These are phyloP conservation scores for Gyromitra esculenta DNA, from an alignment of 2,329 filamentous ascomycete genomes.

Conservation along the genomic window DNA sequence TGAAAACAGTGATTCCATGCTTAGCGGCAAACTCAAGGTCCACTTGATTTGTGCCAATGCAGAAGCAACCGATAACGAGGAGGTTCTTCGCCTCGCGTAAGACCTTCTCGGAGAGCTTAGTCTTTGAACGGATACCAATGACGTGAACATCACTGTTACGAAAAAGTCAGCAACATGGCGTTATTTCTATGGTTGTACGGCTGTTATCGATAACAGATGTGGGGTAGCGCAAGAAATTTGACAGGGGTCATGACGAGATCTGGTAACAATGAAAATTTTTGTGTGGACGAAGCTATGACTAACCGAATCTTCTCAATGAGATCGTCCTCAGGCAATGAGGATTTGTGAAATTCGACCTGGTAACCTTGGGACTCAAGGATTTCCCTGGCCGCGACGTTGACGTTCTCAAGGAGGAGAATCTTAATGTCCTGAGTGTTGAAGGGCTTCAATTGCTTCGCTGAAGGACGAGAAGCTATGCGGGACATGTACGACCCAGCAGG, in stretches of 20 bases:
- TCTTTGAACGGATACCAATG: constrained; percentile 98
- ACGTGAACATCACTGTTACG: constrained; percentile 84
- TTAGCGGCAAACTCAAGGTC: constrained; percentile 83
- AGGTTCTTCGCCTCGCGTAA: constrained; percentile 90
- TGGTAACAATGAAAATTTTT: constrained; percentile 12
- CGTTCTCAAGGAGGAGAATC: constrained; percentile 93
- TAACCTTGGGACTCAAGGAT: constrained; percentile 88
- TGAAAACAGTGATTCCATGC: constrained; percentile 95
- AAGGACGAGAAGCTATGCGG: constrained; percentile 60
- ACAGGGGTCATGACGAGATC: constrained; percentile 37
- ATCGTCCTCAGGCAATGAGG: constrained; percentile 87
- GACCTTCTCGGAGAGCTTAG: constrained; percentile 86
- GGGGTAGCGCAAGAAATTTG: constrained; percentile 15
- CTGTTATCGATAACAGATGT: constrained; percentile 47
- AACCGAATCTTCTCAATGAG: constrained; percentile 96
- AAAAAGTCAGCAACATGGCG: constrained; percentile 50
- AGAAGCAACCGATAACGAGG: constrained; percentile 97
- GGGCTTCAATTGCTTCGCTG: constrained; percentile 84
- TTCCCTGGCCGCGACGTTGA: constrained; percentile 87
- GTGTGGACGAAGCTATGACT: constrained; percentile 58
- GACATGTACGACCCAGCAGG: constrained; percentile 65
- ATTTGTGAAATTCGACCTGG: constrained; percentile 91
- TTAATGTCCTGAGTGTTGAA: constrained; percentile 97
- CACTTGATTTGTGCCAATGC: constrained; percentile 97
- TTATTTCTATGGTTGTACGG: constrained; percentile 7